phyloP scores from a whole-genome alignment of 2,329 filamentous ascomycete genomes.

The Nannizzia gypsea region DNA sequence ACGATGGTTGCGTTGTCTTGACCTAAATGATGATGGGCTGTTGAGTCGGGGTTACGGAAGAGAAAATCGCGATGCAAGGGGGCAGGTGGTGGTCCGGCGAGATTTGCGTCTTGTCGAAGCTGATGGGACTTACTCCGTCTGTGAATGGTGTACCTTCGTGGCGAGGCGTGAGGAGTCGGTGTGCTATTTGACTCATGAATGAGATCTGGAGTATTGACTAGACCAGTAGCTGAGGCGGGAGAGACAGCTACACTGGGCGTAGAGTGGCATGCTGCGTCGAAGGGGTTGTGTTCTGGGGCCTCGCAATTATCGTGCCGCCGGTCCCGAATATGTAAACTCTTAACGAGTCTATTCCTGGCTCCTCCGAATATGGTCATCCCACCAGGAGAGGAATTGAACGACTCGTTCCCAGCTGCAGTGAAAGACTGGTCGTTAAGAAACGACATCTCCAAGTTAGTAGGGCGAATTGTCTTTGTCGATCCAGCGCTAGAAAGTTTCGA shows the following conservation, averaged over 20 bases:
- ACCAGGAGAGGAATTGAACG: constrained; percentile 24
- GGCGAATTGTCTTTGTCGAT: constrained; percentile 35
- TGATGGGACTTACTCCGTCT: constrained; percentile 30
- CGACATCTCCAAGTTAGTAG: constrained; percentile 21
- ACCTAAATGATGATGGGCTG: constrained; percentile 10
- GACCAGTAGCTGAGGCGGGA: constrained; percentile 33
- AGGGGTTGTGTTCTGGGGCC: constrained; percentile 25
- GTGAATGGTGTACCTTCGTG: constrained; percentile 17
- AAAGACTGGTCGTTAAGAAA: background rate
- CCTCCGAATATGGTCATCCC: constrained; percentile 30
- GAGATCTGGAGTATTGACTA: constrained; percentile 30
- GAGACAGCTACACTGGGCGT: constrained; percentile 36
- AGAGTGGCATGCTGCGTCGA: constrained; percentile 28
- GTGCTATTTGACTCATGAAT: constrained; percentile 12
- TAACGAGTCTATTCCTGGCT: constrained; percentile 27
- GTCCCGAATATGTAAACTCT: constrained; percentile 27
- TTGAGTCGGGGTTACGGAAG: constrained; percentile 22
- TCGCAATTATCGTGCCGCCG: constrained; percentile 25
- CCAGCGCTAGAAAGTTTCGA: constrained; percentile 37
- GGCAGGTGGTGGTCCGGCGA: constrained; percentile 21
- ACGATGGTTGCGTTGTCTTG: constrained; percentile 12
- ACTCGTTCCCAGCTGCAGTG: constrained; percentile 15
- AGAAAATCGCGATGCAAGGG: constrained; percentile 27
- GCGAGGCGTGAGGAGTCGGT: constrained; percentile 10
- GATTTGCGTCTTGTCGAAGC: constrained; percentile 6